These are phyloP conservation scores for Aspergillus funiculosus DNA, from an alignment of 495 filamentous ascomycete genomes.

Conservation along the genomic window DNA sequence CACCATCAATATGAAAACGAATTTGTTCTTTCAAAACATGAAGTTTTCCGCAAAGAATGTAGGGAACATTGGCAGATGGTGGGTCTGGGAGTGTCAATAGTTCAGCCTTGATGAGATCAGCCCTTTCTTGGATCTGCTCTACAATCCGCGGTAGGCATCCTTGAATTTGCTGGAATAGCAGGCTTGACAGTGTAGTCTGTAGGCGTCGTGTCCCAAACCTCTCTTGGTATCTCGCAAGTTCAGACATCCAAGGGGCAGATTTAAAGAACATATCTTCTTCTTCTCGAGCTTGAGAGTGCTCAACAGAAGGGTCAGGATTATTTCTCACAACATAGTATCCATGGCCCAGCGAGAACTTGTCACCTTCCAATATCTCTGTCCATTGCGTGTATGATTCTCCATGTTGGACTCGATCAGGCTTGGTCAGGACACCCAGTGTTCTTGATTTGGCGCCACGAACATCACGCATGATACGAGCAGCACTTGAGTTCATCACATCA, in stretches of 20 bases:
- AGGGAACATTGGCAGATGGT: constrained; percentile 36
- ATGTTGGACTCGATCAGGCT: constrained; percentile 60
- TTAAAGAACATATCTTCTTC: constrained; percentile 59
- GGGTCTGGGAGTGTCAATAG: constrained; percentile 51
- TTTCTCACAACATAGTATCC: constrained; percentile 63
- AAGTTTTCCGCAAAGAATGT: constrained; percentile 33
- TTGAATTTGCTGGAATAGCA: constrained; percentile 53
- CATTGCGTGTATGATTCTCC: constrained; percentile 48
- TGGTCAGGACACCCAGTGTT: constrained; percentile 74
- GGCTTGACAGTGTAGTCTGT: constrained; percentile 46
- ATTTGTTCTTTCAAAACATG: constrained; percentile 29
- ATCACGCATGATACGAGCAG: constrained; percentile 54
- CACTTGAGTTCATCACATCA: constrained; percentile 66
- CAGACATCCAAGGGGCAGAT: constrained; percentile 39
- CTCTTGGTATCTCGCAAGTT: constrained; percentile 41
- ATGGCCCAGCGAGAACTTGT: constrained; percentile 51
- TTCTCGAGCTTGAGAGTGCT: constrained; percentile 47
- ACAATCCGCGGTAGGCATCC: constrained; percentile 56
- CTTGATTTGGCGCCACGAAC: constrained; percentile 50
- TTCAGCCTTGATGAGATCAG: constrained; percentile 40
- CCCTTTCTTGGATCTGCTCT: constrained; percentile 48
- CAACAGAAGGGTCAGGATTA: constrained; percentile 43
- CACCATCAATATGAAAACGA: constrained; percentile 32
- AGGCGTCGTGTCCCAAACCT: constrained; percentile 56
- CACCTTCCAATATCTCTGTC: constrained; percentile 51